Base-by-base conservation (phyloP, 2,329 filamentous ascomycete genomes). In the Alternaria sp. region DNA sequence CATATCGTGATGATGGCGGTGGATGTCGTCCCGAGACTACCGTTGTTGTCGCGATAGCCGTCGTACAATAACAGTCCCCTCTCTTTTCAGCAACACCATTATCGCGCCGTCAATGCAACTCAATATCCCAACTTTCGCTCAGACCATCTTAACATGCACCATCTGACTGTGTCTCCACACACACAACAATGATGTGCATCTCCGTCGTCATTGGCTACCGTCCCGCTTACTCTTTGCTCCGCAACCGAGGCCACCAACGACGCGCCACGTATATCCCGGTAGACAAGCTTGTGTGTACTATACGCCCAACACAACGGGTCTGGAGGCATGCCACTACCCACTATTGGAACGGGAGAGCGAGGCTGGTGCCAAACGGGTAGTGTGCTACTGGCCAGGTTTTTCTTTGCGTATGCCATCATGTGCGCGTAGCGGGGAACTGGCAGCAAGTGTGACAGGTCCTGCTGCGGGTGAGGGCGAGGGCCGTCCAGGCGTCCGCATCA, bases 201-300 rank as follows among this genome's bases (percentile, higher is more conserved):
- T 33, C 37, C 51, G 17, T 66, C 67, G 65, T 65, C 62, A 66
- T 67, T 64, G 64, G 64, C 64, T 66, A 66, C 37, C 60, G 60
- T 66, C 55, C 60, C 56, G 56, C 62, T 61, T 57, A 60, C 60
- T 54, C 60, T 53, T 59, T 34, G 36, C 42, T 53, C 53, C 56
- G 37, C 54, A 63, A 60, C 56, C 54, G 53, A 62, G 58, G 55
- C 74, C 72, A 77, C 63, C 70, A 56, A 71, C 59, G 57, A 68
- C 60, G n/a, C 67, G 75, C 72, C 75, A 77, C 75, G 75, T 77
- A 71, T 76, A 75, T 68, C 58, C 66, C 52, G 45, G 53, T 50
- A 67, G 60, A 63, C 61, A 64, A 59, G 58, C 58, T 54, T 53
- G 49, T 33, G 44, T 31, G 51, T 41, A 37, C 51, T 37, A 58